phyloP scores from a whole-genome alignment of 768 basidiomycete genomes.

The Amanita molliuscula region DNA sequence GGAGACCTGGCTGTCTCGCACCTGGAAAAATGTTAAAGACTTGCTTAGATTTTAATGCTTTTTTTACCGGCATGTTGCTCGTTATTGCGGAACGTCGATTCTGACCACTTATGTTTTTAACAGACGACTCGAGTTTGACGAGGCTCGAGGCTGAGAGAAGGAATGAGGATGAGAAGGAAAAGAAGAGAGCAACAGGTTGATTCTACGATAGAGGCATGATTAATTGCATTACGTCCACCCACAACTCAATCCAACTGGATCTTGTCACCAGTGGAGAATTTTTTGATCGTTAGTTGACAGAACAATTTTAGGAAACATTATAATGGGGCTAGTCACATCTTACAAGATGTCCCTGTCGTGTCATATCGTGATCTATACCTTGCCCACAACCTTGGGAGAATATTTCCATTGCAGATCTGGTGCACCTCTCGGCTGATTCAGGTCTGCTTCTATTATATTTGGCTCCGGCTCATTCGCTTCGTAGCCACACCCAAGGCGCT shows the following conservation, averaged over 20 bases:
- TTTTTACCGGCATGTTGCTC: conserved; percentile 41
- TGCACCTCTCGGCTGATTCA: conserved; percentile 16
- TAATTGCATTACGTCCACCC: conserved; percentile 12
- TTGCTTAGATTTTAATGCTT: conserved; percentile 60
- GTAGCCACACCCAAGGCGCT: neutral
- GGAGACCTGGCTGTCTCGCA: conserved; percentile 62
- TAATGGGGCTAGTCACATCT: conserved; percentile 6
- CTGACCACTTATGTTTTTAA: conserved; percentile 16
- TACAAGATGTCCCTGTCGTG: conserved; percentile 6
- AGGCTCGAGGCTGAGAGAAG: conserved; percentile 16
- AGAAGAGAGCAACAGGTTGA: conserved; percentile 42
- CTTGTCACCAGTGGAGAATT: neutral
- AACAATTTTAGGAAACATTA: neutral
- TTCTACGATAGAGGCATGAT: conserved; percentile 8
- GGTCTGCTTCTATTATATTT: conserved; percentile 19
- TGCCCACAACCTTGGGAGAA: conserved; percentile 1
- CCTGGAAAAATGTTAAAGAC: conserved; percentile 56
- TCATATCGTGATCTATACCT: conserved; percentile 1
- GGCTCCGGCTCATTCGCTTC: conserved; percentile 5
- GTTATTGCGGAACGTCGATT: conserved; percentile 18
- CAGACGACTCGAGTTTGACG: conserved; percentile 10
- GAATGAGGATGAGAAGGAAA: conserved; percentile 29
- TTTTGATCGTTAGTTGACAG: neutral
- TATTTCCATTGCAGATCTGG: conserved; percentile 11
- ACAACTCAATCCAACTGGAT: conserved; percentile 5